phyloP scores from a whole-genome alignment of 2,329 filamentous ascomycete genomes.

The Xylariaceae sp. region DNA sequence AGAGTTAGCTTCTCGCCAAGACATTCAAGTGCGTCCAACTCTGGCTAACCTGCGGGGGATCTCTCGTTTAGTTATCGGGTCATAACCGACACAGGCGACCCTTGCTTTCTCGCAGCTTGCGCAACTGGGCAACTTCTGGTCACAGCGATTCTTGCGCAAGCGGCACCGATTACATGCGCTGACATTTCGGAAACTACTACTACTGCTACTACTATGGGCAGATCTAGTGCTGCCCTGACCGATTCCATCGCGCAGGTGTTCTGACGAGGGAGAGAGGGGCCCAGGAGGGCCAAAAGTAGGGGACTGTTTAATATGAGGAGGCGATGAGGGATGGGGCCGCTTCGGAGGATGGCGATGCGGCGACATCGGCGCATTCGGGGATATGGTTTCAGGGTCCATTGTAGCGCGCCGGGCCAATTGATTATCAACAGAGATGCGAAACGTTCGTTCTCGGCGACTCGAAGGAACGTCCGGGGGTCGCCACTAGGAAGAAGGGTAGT shows the following conservation, averaged over 20 bases:
- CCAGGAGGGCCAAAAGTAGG: slow-evolving; percentile 40
- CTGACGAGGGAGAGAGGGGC: slow-evolving; percentile 32
- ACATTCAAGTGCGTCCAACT: background rate
- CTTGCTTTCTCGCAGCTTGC: slow-evolving; percentile 89
- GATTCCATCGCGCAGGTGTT: slow-evolving; percentile 32
- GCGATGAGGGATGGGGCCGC: slow-evolving; percentile 53
- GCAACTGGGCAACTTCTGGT: slow-evolving; percentile 87
- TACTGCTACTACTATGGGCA: slow-evolving; percentile 43
- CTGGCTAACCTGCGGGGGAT: slow-evolving; percentile 80
- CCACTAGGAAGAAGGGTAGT: background rate
- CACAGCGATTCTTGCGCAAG: slow-evolving; percentile 88
- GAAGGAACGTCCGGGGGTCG: background rate
- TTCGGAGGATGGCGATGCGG: slow-evolving; percentile 52
- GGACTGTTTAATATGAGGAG: slow-evolving; percentile 39
- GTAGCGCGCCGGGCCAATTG: background rate
- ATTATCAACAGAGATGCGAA: background rate
- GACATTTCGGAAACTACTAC: slow-evolving; percentile 73
- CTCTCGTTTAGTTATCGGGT: slow-evolving; percentile 93
- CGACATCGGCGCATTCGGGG: slow-evolving; percentile 46
- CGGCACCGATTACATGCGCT: slow-evolving; percentile 93
- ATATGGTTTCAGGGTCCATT: slow-evolving; percentile 37
- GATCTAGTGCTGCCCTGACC: slow-evolving; percentile 40
- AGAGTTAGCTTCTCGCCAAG: slow-evolving; percentile 19
- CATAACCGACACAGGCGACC: slow-evolving; percentile 89
- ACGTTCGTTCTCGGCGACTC: background rate